Conservation (phyloP, 2,329 filamentous ascomycete species). For the Aspergillus calidoustus region DNA sequence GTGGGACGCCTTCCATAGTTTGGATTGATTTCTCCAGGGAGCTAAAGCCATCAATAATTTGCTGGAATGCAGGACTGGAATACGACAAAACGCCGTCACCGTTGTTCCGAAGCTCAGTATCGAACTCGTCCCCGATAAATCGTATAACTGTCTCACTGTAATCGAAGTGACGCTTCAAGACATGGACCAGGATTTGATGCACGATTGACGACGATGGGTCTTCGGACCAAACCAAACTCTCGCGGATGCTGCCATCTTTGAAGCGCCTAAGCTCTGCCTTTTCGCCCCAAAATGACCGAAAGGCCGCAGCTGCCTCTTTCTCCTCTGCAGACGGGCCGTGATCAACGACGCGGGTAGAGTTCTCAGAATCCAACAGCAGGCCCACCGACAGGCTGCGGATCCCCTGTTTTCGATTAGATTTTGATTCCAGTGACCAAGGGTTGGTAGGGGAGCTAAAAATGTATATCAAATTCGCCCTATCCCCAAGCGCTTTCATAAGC, state of each 20-base stretch:
- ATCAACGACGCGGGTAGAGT: conserved; percentile 77
- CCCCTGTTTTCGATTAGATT: conserved; percentile 35
- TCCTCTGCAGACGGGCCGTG: conserved; percentile 86
- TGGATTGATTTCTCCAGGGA: conserved; percentile 77
- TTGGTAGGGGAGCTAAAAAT: conserved; percentile 50
- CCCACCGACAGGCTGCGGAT: conserved; percentile 61
- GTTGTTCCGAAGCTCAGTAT: conserved; percentile 38
- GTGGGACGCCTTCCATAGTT: conserved; percentile 77
- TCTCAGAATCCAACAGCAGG: conserved; percentile 72
- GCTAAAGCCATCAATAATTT: conserved; percentile 71
- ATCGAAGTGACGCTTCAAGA: conserved; percentile 71
- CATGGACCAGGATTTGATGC: conserved; percentile 77
- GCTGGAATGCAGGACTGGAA: conserved; percentile 62
- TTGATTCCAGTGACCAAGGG: conserved; percentile 55
- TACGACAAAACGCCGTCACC: conserved; percentile 49
- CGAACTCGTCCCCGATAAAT: conserved; percentile 58
- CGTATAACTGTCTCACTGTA: conserved; percentile 59
- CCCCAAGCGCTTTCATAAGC: conserved; percentile 72
- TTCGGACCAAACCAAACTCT: conserved; percentile 85
- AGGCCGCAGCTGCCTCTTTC: conserved; percentile 78
- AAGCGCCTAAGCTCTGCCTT: conserved; percentile 92
- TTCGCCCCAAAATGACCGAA: conserved; percentile 92
- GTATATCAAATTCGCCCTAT: conserved; percentile 73
- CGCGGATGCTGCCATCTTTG: conserved; percentile 90
- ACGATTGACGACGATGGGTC: conserved; percentile 68